Evolutionary conservation across 371 early-diverging fungal species (phyloP).

Genomic region (Rhizomucor miehei): DNA sequence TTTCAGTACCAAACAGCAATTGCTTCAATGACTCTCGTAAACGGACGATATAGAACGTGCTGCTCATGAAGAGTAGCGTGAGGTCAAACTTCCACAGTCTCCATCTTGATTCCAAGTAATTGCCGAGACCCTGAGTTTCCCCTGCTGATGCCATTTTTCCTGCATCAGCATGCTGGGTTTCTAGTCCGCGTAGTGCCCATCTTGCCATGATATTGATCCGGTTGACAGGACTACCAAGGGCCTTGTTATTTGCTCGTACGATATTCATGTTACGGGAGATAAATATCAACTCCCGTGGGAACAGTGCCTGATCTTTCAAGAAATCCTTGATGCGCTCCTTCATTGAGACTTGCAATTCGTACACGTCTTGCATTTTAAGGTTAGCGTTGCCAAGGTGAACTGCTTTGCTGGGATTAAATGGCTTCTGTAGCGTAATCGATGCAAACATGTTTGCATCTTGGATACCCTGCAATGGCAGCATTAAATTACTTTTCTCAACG

Average conservation of each 20-base stretch:
- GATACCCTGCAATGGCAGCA: conserved; percentile 57
- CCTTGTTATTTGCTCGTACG: conserved; percentile 82
- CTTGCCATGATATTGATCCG: conserved; percentile 85
- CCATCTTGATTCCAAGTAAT: conserved; percentile 22
- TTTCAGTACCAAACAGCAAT: conserved; percentile 31
- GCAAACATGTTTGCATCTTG: conserved; percentile 81
- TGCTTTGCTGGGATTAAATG: conserved; percentile 60
- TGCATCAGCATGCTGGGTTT: conserved; percentile 5
- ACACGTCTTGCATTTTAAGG: conserved; percentile 52
- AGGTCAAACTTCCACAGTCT: conserved; percentile 47
- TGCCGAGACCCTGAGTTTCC: conserved; percentile 7
- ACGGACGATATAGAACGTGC: conserved; percentile 57
- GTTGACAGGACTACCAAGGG: conserved; percentile 84
- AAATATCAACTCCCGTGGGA: conserved; percentile 90
- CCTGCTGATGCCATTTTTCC: not conserved
- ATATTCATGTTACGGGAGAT: conserved; percentile 90
- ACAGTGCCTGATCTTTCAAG: conserved; percentile 61
- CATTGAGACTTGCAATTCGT: conserved; percentile 69
- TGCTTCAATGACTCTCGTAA: conserved; percentile 37
- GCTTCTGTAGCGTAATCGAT: conserved; percentile 76
- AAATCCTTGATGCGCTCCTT: conserved; percentile 75
- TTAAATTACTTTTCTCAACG: not conserved
- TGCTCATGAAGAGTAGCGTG: conserved; percentile 58
- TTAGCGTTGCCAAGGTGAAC: conserved; percentile 41
- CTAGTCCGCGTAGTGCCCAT: conserved; percentile 71